phyloP scores from a whole-genome alignment of 2,329 filamentous ascomycete genomes.

The Ophiostoma perfectum region DNA sequence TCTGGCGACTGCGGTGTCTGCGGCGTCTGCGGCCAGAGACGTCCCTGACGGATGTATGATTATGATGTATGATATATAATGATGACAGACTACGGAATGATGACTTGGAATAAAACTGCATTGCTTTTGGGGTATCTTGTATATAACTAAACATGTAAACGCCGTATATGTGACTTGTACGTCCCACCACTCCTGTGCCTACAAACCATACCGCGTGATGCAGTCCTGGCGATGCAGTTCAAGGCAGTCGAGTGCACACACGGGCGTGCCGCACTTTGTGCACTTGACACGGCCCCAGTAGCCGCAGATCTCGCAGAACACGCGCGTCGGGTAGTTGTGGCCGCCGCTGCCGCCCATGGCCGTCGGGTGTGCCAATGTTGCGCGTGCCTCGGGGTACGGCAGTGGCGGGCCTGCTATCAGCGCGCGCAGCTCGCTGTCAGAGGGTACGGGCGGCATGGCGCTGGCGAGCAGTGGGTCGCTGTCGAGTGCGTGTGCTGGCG shows the following conservation, averaged over 20 bases:
- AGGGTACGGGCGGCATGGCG: constrained; percentile 52
- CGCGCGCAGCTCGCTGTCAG: constrained; percentile 56
- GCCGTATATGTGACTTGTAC: neutral
- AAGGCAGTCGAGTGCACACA: constrained; percentile 73
- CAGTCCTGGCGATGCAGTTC: constrained; percentile 67
- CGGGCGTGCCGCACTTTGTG: constrained; percentile 69
- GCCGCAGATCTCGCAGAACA: constrained; percentile 74
- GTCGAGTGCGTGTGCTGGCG: constrained; percentile 45
- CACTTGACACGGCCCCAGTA: constrained; percentile 76
- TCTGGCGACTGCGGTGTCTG: constrained; percentile 64
- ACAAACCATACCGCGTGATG: constrained; percentile 57
- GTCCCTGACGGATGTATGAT: neutral
- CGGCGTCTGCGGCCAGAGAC: constrained; percentile 56
- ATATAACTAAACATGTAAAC: neutral
- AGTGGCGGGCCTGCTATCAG: constrained; percentile 61
- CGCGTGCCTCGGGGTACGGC: constrained; percentile 55
- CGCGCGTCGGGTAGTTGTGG: constrained; percentile 52
- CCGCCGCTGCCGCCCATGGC: neutral
- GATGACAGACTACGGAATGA: neutral
- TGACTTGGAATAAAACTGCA: neutral
- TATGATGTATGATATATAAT: neutral
- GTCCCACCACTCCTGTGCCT: constrained; percentile 13
- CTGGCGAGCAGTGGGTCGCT: constrained; percentile 54
- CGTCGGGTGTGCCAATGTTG: constrained; percentile 13
- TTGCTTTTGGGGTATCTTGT: neutral